Evolutionary conservation across 192 early-diverging fungal genomes (phyloP).

Genomic region (Kappamyces sp.): DNA sequence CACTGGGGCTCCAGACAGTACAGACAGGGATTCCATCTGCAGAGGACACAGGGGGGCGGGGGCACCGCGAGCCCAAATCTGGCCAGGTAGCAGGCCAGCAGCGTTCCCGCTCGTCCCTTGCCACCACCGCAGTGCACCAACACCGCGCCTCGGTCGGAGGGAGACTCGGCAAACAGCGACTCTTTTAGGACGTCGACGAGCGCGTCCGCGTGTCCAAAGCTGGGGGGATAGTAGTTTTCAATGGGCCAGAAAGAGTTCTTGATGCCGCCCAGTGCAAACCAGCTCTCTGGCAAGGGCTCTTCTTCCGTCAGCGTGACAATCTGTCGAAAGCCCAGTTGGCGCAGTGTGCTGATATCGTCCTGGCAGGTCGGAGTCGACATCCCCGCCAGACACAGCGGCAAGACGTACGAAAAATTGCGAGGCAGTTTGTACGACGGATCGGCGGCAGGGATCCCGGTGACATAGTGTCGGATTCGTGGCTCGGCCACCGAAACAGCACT

Average conservation of each 20-base stretch:
- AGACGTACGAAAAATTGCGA: constrained; percentile 35
- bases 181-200: constrained; percentile 22
- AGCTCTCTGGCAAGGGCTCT: constrained; percentile 28
- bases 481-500: not conserved
- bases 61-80: constrained; percentile 18
- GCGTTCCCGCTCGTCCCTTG: constrained; percentile 35
- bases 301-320: constrained; percentile 43
- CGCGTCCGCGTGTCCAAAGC: constrained; percentile 31
- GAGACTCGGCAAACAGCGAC: constrained; percentile 2
- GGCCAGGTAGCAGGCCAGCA: constrained; percentile 28
- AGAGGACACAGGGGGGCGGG: constrained; percentile 16
- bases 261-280: constrained; percentile 28
- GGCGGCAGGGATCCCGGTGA: not conserved
- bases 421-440: constrained; percentile 26
- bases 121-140: constrained; percentile 44
- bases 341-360: constrained; percentile 27
- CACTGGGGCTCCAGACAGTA: constrained; percentile 20
- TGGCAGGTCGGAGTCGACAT: constrained; percentile 33
- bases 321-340: constrained; percentile 17
- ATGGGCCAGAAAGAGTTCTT: constrained; percentile 33
- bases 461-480: constrained; percentile 4
- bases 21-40: constrained; percentile 15
- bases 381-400: constrained; percentile 34
- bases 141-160: constrained; percentile 10
- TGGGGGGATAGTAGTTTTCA: constrained; percentile 33